Evolutionary conservation across 495 filamentous ascomycete genomes (phyloP).

Genomic region (Penicillium bialowiezense): DNA sequence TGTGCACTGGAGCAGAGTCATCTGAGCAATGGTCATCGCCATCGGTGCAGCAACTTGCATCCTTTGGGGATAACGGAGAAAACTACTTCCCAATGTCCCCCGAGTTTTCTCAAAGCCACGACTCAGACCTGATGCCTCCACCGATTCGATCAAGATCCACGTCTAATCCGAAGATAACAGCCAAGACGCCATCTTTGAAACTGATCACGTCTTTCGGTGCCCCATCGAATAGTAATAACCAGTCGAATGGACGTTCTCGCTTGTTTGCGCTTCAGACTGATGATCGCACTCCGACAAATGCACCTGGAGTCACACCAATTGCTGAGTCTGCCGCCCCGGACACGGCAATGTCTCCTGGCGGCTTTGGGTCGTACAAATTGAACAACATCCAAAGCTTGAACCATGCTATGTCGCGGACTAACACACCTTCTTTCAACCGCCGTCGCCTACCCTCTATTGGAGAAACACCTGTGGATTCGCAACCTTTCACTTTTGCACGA

Average conservation of each 20-base stretch:
- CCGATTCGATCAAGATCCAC: slow-evolving; percentile 25
- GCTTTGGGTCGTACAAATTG: slow-evolving; percentile 65
- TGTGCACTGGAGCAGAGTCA: slow-evolving; percentile 74
- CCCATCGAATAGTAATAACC: too few species aligned
- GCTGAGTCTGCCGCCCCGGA: slow-evolving; percentile 85
- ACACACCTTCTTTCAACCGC: slow-evolving; percentile 66
- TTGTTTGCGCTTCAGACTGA: slow-evolving; percentile 66
- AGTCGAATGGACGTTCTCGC: slow-evolving; percentile 54
- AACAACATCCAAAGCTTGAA: slow-evolving; percentile 54
- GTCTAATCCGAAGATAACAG: slow-evolving; percentile 38
- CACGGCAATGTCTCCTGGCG: slow-evolving; percentile 77
- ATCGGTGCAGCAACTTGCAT: slow-evolving; percentile 63
- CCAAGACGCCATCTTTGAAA: slow-evolving; percentile 84
- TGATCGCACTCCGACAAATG: slow-evolving; percentile 73
- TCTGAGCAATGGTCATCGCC: slow-evolving; percentile 84
- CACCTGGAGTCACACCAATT: slow-evolving; percentile 81
- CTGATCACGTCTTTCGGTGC: slow-evolving; percentile 84
- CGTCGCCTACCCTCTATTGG: slow-evolving; percentile 80
- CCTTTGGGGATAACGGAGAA: slow-evolving; percentile 32
- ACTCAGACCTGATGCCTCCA: slow-evolving; percentile 24
- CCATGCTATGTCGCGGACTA: slow-evolving; percentile 70
- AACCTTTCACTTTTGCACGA: slow-evolving; percentile 45
- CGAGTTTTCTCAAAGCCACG: slow-evolving; percentile 30
- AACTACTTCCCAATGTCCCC: slow-evolving; percentile 47
- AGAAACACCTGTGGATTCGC: slow-evolving; percentile 63